Percentiles rank a stretch among this genome's conserved stretches.
Evolutionary conservation across 2,329 filamentous ascomycete genomes (phyloP).

Genomic region (Colletotrichum sp.): DNA sequence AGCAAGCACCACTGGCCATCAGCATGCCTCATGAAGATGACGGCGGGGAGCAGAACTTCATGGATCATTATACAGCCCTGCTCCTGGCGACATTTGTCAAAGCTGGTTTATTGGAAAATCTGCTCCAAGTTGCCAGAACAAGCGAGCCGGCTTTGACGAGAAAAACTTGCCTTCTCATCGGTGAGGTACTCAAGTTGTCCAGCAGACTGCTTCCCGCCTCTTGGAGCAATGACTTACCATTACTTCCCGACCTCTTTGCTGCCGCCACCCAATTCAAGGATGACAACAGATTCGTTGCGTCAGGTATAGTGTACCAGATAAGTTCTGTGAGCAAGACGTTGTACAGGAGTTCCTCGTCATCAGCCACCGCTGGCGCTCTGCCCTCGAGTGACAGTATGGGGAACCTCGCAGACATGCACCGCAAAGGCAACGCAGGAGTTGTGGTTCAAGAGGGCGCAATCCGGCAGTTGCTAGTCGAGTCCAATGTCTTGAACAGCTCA

Average conservation of each 20-base stretch:
- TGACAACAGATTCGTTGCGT: slow-evolving; percentile 79
- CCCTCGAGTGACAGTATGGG: slow-evolving; percentile 50
- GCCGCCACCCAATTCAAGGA: slow-evolving; percentile 75
- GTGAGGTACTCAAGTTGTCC: slow-evolving; percentile 88
- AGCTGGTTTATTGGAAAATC: slow-evolving; percentile 71
- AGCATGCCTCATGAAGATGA: slow-evolving; percentile 66
- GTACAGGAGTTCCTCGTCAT: slow-evolving; percentile 71
- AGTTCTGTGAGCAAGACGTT: slow-evolving; percentile 95
- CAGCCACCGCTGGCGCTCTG: slow-evolving; percentile 37
- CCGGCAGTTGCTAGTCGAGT: slow-evolving; percentile 73
- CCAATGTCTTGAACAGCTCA: slow-evolving; percentile 84
- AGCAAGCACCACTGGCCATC: slow-evolving; percentile 24
- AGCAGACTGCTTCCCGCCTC: slow-evolving; percentile 82
- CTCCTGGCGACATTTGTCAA: slow-evolving; percentile 85
- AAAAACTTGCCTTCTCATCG: slow-evolving; percentile 89
- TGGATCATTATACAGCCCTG: slow-evolving; percentile 92
- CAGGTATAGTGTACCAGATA: slow-evolving; percentile 94
- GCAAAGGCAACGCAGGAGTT: slow-evolving; percentile 52
- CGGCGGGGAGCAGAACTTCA: slow-evolving; percentile 78
- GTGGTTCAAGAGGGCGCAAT: slow-evolving; percentile 67
- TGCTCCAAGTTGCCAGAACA: slow-evolving; percentile 70
- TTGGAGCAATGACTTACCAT: slow-evolving; percentile 85
- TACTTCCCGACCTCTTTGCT: slow-evolving; percentile 84
- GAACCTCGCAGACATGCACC: slow-evolving; percentile 61
- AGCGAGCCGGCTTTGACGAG: slow-evolving; percentile 75